phyloP scores from a whole-genome alignment of 257 asterid genomes.

The Capsicum rhomboideum region DNA sequence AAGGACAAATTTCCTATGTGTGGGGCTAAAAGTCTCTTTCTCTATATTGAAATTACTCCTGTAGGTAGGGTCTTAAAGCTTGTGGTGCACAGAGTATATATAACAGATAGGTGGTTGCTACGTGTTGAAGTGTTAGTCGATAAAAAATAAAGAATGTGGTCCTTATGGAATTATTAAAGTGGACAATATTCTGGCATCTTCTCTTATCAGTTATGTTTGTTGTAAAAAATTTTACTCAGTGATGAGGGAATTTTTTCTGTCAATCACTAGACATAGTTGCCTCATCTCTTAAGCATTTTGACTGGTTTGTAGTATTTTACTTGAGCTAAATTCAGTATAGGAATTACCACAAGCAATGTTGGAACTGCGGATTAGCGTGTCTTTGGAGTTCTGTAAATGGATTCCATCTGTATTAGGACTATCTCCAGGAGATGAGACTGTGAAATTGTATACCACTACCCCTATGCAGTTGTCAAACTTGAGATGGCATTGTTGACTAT shows the following conservation, averaged over 20 bases:
- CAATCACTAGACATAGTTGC: not conserved
- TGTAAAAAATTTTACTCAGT: not conserved
- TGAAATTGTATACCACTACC: conserved; percentile 62
- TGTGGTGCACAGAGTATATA: conserved; percentile 18
- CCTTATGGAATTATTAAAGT: conserved; percentile 9
- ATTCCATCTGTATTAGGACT: conserved; percentile 97
- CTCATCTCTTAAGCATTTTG: conserved; percentile 2
- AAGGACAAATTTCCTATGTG: not conserved
- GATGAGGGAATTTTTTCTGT: not conserved
- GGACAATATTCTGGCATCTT: conserved; percentile 21
- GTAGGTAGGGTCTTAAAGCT: conserved; percentile 7
- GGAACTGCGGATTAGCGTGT: conserved; percentile 56
- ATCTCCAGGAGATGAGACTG: conserved; percentile 64
- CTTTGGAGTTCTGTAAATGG: conserved; percentile 82
- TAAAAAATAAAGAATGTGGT: conserved; percentile 11
- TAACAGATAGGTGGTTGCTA: conserved; percentile 14
- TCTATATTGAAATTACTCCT: not conserved
- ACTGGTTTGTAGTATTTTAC: conserved; percentile 11
- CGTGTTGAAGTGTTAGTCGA: conserved; percentile 18
- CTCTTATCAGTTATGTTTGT: not conserved
- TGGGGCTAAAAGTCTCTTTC: conserved; percentile 15
- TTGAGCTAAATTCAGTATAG: not conserved
- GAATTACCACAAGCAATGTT: conserved; percentile 70
- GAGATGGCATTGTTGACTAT: conserved; percentile 82
- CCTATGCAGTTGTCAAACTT: conserved; percentile 78